Percentiles rank a stretch among this genome's conserved stretches.
Conservation (phyloP, 306 rosid genomes). For the Hippophae tibetana region DNA sequence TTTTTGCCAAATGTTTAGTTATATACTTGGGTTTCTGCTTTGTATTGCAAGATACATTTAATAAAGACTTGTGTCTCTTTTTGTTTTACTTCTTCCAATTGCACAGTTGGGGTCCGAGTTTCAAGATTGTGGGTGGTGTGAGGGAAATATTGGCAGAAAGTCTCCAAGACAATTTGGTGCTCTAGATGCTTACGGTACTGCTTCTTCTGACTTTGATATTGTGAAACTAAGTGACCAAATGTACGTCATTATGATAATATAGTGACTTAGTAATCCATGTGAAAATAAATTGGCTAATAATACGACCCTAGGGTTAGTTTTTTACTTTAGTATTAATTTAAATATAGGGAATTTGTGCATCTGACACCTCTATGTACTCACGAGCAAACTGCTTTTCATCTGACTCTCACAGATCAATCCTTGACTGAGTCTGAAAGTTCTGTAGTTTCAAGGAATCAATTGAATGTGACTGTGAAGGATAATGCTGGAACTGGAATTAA, state of each 20-base stretch:
- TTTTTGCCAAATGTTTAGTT: too few species aligned
- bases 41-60: too few species aligned
- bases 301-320: too few species aligned
- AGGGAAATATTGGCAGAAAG: slow-evolving; percentile 22
- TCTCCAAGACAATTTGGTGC: slow-evolving; percentile 16
- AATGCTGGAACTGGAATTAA: slow-evolving; percentile 33
- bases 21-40: too few species aligned
- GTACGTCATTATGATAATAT: too few species aligned
- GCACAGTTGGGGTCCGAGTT: slow-evolving; percentile 23
- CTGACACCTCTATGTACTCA: slow-evolving; percentile 16
- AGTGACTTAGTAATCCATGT: too few species aligned
- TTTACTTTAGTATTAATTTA: not conserved
- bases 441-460: slow-evolving; percentile 28
- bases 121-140: slow-evolving; percentile 20
- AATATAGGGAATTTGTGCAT: slow-evolving; percentile 19
- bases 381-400: slow-evolving; percentile 21
- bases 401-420: slow-evolving; percentile 26
- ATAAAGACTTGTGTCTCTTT: slow-evolving; percentile 2
- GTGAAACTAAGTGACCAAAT: too few species aligned
- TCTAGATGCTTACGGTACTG: slow-evolving; percentile 21
- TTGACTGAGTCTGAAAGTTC: slow-evolving; percentile 8
- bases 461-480: slow-evolving; percentile 2
- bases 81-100: not conserved
- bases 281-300: too few species aligned
- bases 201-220: slow-evolving; percentile 4